phyloP scores from a whole-genome alignment of 2,329 filamentous ascomycete genomes.

The Periconia digitata region DNA sequence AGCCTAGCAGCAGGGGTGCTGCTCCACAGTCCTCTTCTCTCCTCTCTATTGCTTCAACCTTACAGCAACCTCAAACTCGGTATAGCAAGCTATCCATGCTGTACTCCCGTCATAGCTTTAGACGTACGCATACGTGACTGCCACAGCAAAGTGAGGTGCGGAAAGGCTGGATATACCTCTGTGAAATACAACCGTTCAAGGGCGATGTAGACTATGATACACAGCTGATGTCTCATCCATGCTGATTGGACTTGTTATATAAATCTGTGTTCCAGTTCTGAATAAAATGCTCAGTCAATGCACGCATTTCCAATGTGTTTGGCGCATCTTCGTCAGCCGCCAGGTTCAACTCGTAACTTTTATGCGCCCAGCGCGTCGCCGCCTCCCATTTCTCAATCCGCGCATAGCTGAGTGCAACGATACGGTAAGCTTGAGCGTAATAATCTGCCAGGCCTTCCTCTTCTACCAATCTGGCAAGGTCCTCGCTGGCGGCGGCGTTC shows the following conservation, averaged over 20 bases:
- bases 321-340: constrained; percentile 32
- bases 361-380: constrained; percentile 34
- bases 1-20: too few species aligned
- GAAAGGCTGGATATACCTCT: too few species aligned
- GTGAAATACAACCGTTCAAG: too few species aligned
- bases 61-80: too few species aligned
- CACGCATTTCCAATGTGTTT: constrained; percentile 31
- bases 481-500: constrained; percentile 28
- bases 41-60: too few species aligned
- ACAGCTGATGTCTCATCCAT: not conserved
- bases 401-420: constrained; percentile 34
- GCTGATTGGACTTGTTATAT: constrained; percentile 16
- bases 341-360: constrained; percentile 29
- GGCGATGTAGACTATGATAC: too few species aligned
- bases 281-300: constrained; percentile 31
- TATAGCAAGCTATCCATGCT: too few species aligned
- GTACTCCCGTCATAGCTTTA: too few species aligned
- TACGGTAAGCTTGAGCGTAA: constrained; percentile 35
- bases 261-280: constrained; percentile 32
- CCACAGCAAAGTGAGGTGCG: too few species aligned
- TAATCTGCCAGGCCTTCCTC: constrained; percentile 39
- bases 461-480: constrained; percentile 34
- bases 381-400: constrained; percentile 31
- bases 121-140: too few species aligned
- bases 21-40: too few species aligned